Base-by-base conservation (phyloP, 306 rosid genomes). In the Rubus parviflorus region DNA sequence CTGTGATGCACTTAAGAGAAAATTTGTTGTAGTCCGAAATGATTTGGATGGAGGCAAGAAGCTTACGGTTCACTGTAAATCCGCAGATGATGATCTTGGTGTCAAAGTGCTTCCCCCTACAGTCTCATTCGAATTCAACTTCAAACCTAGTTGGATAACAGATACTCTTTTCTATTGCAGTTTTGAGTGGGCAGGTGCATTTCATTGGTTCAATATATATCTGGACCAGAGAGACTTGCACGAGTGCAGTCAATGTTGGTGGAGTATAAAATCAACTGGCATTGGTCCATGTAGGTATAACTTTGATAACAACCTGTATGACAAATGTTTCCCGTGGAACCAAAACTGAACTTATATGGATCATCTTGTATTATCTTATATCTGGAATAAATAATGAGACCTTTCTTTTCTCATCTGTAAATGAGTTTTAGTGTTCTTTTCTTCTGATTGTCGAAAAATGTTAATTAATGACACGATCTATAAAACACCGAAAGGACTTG, bases 141-240 rank as follows among this genome's bases (percentile, higher is more conserved):
- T 22, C 22, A 23, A 20, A 10, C 64, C 38, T 6, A 58, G 23
- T 23, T 8, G 3, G 1, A 8, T 48, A 0, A 13, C 4, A 3
- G 5, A 58, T 10, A 58, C 6, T 3, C 6, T 9, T 8, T 58
- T 58, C 38, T 58, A 0, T 30, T 58, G 17, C 64, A 58, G 64
- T 58, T 58, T 58, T 23, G 6, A 41, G 30, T 66, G 71, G 71
- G 35, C 71, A 40, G 71, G 71, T 8, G 49, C 16, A 42, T 66
- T 20, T n/a, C 71, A n/a, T 2, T 42, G 30, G 25, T 66, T 66
- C 49, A 35, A 66, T 41, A 42, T 66, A 17, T 66, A 66, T 2
- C 9, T 41, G 4, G 15, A 66, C 15, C 0, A 0, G 1, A 66
- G 71, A 41, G 71, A 41, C 10, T 0, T 19, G 1, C 10, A 4